These are phyloP conservation scores for Sporothrix sp. DNA, from an alignment of 2,329 filamentous ascomycete genomes.

Conservation along the genomic window DNA sequence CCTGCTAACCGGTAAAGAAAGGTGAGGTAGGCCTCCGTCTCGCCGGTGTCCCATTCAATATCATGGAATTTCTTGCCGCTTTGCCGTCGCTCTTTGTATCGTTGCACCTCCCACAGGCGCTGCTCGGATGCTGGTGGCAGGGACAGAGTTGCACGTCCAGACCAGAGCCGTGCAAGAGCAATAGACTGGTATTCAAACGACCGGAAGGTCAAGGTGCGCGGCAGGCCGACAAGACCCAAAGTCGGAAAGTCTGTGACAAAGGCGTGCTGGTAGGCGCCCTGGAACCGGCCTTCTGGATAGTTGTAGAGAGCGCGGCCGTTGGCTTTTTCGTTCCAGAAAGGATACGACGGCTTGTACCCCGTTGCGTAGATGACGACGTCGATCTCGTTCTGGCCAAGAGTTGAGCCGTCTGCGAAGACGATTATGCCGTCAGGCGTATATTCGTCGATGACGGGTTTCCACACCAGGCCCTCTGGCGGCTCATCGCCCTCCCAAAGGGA, in stretches of 20 bases:
- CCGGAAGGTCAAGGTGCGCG: conserved; percentile 33
- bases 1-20: conserved; percentile 40
- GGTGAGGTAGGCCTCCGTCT: conserved; percentile 39
- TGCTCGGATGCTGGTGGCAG: conserved; percentile 34
- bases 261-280: conserved; percentile 39
- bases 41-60: conserved; percentile 41
- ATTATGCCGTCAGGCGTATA: conserved; percentile 36
- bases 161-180: conserved; percentile 27
- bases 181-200: conserved; percentile 32
- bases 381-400: conserved; percentile 46
- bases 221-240: conserved; percentile 42
- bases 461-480: conserved; percentile 49
- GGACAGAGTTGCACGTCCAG: conserved; percentile 24
- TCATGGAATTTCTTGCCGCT: conserved; percentile 41
- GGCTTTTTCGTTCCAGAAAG: conserved; percentile 51
- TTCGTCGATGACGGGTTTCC: conserved; percentile 44
- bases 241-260: conserved; percentile 40
- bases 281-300: conserved; percentile 35
- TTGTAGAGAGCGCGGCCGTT: conserved; percentile 42
- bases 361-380: conserved; percentile 80
- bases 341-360: conserved; percentile 76
- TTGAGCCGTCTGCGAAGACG: conserved; percentile 44
- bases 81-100: conserved; percentile 23
- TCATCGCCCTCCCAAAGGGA: conserved; percentile 42
- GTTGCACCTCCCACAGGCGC: conserved; percentile 36